These are phyloP conservation scores for Talaromyces wortmannii DNA, from an alignment of 495 filamentous ascomycete genomes.

Conservation along the genomic window DNA sequence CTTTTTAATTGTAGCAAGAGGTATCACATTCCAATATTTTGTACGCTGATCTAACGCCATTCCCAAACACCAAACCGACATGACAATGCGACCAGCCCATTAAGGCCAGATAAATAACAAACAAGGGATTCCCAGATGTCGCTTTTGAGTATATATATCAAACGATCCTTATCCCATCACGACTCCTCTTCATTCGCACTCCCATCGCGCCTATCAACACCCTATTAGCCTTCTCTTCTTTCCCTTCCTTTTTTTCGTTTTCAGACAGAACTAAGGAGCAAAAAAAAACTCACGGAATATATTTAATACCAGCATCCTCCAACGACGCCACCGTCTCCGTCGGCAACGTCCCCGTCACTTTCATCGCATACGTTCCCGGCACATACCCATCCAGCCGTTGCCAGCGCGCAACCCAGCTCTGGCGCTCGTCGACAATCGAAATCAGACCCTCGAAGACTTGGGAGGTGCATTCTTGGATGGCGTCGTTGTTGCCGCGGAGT, in stretches of 20 bases:
- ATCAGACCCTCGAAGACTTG: constrained; percentile 91
- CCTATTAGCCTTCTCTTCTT: background rate
- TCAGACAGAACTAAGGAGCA: too few relatives aligned
- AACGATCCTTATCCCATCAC: background rate
- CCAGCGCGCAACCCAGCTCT: constrained; percentile 90
- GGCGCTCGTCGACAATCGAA: constrained; percentile 64
- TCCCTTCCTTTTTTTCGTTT: too few relatives aligned
- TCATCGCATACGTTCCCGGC: constrained; percentile 84
- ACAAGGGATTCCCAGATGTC: too few relatives aligned
- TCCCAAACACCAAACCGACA: background rate
- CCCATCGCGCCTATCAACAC: constrained; percentile 38
- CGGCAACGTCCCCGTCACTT: constrained; percentile 72
- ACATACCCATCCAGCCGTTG: constrained; percentile 85
- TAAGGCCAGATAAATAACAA: background rate
- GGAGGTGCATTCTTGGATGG: constrained; percentile 87
- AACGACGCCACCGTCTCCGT: constrained; percentile 58
- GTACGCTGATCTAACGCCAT: background rate
- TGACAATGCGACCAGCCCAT: background rate
- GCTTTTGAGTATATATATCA: background rate
- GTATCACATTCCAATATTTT: background rate
- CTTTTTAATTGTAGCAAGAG: background rate
- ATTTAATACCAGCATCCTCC: constrained; percentile 63
- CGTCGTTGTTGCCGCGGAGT: constrained; percentile 68
- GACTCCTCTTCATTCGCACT: constrained; percentile 43
- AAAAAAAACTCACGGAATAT: constrained; percentile 63